phyloP scores from a whole-genome alignment of 1,139 yeast genomes.

The Magnusiomyces sp. region DNA sequence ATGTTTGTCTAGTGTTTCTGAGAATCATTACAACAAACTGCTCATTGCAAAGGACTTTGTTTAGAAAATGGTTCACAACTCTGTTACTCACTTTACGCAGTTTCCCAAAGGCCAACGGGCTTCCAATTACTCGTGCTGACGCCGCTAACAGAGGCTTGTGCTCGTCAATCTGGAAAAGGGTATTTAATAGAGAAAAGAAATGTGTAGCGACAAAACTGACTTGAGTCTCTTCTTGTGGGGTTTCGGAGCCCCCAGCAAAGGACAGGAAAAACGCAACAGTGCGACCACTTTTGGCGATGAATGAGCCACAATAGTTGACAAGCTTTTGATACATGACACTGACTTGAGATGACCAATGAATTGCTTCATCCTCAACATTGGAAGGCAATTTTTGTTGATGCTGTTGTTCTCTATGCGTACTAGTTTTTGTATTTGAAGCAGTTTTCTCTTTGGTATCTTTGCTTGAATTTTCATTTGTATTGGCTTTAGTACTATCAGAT shows the following conservation, averaged over 20 bases:
- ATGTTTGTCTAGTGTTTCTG: conserved; percentile 26
- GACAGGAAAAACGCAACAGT: conserved; percentile 20
- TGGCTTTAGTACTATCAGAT: no score
- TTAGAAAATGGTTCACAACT: conserved; percentile 21
- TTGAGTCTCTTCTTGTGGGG: conserved; percentile 5
- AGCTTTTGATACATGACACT: conserved; percentile 14
- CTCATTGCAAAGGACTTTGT: conserved; percentile 17
- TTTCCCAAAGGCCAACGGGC: conserved; percentile 24
- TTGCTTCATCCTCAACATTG: no score
- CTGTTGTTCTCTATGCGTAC: no score
- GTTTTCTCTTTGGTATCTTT: no score
- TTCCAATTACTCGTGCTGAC: conserved; percentile 19
- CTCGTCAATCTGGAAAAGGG: conserved; percentile 19
- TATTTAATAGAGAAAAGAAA: conserved; percentile 23
- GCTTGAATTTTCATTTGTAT: no score
- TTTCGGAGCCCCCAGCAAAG: conserved; percentile 12
- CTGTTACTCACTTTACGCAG: conserved; percentile 22
- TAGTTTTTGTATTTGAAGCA: no score
- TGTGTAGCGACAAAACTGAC: conserved; percentile 18
- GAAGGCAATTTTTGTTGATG: no score
- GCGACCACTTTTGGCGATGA: conserved; percentile 17
- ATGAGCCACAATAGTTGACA: conserved; percentile 13
- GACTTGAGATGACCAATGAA: conserved; percentile 14
- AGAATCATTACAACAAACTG: conserved; percentile 22
- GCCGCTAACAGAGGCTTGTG: conserved; percentile 28